Conservation (phyloP, 768 basidiomycete species). For the Lactarius hengduanensis region DNA sequence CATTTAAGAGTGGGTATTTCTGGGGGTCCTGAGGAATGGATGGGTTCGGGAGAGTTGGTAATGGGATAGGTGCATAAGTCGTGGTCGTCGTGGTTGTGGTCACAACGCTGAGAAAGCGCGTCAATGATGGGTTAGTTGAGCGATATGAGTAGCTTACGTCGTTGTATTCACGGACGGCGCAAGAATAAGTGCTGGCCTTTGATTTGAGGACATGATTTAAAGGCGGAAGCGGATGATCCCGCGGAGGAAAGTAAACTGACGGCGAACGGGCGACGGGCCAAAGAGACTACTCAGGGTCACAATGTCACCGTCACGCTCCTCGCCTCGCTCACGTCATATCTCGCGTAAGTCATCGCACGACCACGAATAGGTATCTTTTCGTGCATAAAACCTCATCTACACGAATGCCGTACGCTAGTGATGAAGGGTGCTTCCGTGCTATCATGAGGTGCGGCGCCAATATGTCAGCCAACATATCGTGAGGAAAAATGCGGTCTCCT, state of each 20-base stretch:
- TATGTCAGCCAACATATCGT: background rate
- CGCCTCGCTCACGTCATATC: background rate
- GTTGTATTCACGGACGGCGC: slow-evolving; percentile 85
- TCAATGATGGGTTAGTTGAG: slow-evolving; percentile 5
- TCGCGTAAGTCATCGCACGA: no score
- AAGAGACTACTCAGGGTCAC: background rate
- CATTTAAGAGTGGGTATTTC: slow-evolving; percentile 73
- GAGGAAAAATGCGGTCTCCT: background rate
- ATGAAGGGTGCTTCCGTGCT: no score
- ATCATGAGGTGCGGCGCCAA: background rate
- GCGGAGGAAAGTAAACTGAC: slow-evolving; percentile 30
- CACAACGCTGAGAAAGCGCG: slow-evolving; percentile 56
- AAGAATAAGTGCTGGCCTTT: slow-evolving; percentile 66
- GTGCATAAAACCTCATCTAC: background rate
- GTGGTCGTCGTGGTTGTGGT: slow-evolving; percentile 93
- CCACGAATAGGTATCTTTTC: background rate
- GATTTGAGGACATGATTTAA: slow-evolving; percentile 57
- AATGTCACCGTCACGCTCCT: slow-evolving; percentile 9
- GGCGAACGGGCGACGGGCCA: slow-evolving; percentile 7
- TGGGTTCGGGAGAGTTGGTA: slow-evolving; percentile 72
- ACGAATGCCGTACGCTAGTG: background rate
- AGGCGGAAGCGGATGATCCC: slow-evolving; percentile 31
- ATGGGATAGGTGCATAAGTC: slow-evolving; percentile 81
- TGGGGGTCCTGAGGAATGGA: slow-evolving; percentile 74
- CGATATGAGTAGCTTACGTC: slow-evolving; percentile 48